Conservation (phyloP, 305 asterid genomes). For the Stenogyne calaminthoides region DNA sequence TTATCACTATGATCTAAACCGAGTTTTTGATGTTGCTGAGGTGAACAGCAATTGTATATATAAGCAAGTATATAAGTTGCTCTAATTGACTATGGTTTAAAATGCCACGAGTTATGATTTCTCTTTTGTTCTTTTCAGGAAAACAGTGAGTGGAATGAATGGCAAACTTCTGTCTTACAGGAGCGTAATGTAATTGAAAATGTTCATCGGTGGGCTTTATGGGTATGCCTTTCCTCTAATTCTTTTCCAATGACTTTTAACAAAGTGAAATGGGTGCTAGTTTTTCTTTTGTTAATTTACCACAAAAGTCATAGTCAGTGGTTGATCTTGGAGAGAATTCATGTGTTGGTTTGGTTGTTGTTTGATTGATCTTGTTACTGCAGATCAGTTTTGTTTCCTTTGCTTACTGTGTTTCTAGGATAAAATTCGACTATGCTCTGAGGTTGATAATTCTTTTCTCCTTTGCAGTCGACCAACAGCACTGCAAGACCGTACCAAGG, state of each 20-base stretch:
- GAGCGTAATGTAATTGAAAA: constrained; percentile 85
- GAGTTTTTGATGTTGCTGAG: constrained; percentile 21
- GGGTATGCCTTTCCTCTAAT: no score
- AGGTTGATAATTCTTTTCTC: constrained; percentile 13
- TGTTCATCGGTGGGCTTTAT: no score
- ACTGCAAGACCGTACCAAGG: constrained; percentile 83
- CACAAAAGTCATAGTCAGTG: neutral
- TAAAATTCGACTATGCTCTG: constrained; percentile 19
- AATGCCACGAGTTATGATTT: constrained; percentile 12
- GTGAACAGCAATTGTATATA: neutral
- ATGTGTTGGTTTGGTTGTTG: constrained; percentile 2
- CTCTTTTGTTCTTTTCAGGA: constrained; percentile 49
- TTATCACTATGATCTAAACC: constrained; percentile 9
- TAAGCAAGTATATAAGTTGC: neutral
- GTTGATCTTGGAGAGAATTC: constrained; percentile 9
- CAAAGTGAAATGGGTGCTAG: constrained; percentile 4
- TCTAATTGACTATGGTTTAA: constrained; percentile 11
- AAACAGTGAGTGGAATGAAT: constrained; percentile 77
- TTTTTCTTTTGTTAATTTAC: neutral
- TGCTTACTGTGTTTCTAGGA: constrained; percentile 7
- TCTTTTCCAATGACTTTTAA: constrained; percentile 21
- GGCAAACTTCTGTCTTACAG: constrained; percentile 79
- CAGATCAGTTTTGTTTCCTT: neutral
- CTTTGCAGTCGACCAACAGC: constrained; percentile 93
- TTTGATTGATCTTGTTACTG: neutral